A percentile compares a stretch with the other conserved stretches of the same genome.
phyloP scores from a whole-genome alignment of 179 eudicot genomes.

The Vitellaria paradoxa region DNA sequence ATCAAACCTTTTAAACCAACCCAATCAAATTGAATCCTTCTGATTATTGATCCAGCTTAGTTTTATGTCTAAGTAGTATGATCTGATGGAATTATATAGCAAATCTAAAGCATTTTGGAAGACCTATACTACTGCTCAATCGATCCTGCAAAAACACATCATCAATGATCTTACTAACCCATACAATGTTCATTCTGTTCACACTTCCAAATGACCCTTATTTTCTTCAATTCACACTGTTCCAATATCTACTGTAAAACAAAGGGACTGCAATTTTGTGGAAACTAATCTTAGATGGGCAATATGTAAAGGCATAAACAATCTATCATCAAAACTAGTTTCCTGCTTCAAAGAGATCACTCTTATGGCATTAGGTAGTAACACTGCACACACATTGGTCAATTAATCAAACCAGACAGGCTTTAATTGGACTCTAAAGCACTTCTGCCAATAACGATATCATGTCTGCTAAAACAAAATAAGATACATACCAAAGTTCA shows the following conservation, averaged over 20 bases:
- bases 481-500: neutral
- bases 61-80: no score
- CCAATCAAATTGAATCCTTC: no score
- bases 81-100: no score
- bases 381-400: no score
- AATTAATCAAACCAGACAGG: no score
- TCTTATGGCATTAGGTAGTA: no score
- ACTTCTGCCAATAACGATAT: no score
- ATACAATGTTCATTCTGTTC: neutral
- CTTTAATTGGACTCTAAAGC: no score
- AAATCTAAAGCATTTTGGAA: neutral
- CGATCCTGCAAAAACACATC: neutral
- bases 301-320: neutral
- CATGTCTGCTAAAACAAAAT: no score
- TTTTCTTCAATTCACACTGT: neutral
- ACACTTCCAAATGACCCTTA: neutral
- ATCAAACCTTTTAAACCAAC: no score
- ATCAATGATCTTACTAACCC: neutral
- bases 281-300: neutral
- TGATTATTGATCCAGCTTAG: no score
- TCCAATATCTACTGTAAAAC: neutral
- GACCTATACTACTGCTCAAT: neutral
- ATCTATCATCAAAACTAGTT: neutral
- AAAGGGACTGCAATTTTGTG: neutral
- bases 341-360: neutral